Conservation (phyloP, 495 filamentous ascomycete species). For the Penicillium lagena region DNA sequence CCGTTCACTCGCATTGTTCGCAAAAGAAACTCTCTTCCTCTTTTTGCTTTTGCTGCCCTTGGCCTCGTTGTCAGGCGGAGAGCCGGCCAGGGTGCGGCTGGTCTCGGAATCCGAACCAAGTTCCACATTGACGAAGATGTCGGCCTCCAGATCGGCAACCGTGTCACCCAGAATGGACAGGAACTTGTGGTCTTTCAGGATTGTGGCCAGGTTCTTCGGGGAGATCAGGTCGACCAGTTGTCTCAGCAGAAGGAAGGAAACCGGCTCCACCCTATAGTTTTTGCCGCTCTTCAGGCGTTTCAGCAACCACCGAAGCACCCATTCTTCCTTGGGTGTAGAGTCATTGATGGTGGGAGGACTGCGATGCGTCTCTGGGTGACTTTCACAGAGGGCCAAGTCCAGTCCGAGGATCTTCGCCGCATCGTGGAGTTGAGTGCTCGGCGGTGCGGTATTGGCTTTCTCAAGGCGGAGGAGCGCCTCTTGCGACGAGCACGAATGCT, state of each 20-base stretch:
- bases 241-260: constrained; percentile 43
- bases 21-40: constrained; percentile 23
- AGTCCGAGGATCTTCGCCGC: constrained; percentile 43
- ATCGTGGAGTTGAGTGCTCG: constrained; percentile 34
- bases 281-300: constrained; percentile 47
- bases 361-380: constrained; percentile 26
- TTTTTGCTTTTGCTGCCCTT: constrained; percentile 39
- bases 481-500: constrained; percentile 40
- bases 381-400: constrained; percentile 31
- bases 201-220: constrained; percentile 37
- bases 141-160: constrained; percentile 31
- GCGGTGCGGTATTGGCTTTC: constrained; percentile 39
- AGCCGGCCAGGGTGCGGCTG: constrained; percentile 34
- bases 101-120: constrained; percentile 29
- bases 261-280: constrained; percentile 36
- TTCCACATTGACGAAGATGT: constrained; percentile 25
- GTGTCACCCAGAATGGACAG: constrained; percentile 33
- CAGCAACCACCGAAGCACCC: constrained; percentile 62
- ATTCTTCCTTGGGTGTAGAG: constrained; percentile 52
- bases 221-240: constrained; percentile 42
- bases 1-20: constrained; percentile 20
- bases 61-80: constrained; percentile 16
- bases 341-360: constrained; percentile 16
- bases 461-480: constrained; percentile 46
- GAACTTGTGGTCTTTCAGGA: constrained; percentile 47